These are phyloP conservation scores for Geranomyces variabilis DNA, from an alignment of 192 early-diverging fungal species.

Conservation along the genomic window DNA sequence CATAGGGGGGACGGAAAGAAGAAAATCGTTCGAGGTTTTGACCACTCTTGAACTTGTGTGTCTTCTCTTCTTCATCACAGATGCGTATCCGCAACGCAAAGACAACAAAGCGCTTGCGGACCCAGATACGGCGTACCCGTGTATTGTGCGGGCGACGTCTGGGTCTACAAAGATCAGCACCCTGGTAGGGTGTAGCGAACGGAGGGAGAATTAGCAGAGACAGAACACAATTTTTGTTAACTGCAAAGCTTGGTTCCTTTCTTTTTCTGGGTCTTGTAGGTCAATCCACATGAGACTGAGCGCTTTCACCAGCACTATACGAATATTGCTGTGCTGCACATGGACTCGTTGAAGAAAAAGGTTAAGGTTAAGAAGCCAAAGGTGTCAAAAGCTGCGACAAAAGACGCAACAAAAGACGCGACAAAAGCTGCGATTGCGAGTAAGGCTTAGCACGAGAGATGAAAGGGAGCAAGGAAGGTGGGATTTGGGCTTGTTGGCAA, in stretches of 20 bases:
- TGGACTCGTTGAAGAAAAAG: conserved; percentile 56
- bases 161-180: conserved; percentile 48
- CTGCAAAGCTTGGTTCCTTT: not conserved
- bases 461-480: too few relatives aligned
- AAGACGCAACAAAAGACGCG: too few relatives aligned
- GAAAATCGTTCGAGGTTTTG: not conserved
- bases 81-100: conserved; percentile 31
- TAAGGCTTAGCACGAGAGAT: too few relatives aligned
- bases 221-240: not conserved
- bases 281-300: conserved; percentile 38
- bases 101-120: conserved; percentile 11
- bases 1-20: too few relatives aligned
- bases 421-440: too few relatives aligned
- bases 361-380: conserved; percentile 49
- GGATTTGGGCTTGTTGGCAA: too few relatives aligned
- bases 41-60: not conserved
- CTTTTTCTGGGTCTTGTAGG: conserved; percentile 8
- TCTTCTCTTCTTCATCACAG: conserved; percentile 4
- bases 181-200: conserved; percentile 42
- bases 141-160: conserved; percentile 41
- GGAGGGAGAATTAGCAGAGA: too few relatives aligned
- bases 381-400: conserved; percentile 30
- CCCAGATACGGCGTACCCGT: conserved; percentile 44
- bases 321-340: conserved; percentile 47
- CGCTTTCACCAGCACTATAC: conserved; percentile 43